Percentiles rank a stretch among this genome's conserved stretches.
These are phyloP conservation scores for Aureoboletus auriporus DNA, from an alignment of 768 basidiomycete species.

Conservation along the genomic window DNA sequence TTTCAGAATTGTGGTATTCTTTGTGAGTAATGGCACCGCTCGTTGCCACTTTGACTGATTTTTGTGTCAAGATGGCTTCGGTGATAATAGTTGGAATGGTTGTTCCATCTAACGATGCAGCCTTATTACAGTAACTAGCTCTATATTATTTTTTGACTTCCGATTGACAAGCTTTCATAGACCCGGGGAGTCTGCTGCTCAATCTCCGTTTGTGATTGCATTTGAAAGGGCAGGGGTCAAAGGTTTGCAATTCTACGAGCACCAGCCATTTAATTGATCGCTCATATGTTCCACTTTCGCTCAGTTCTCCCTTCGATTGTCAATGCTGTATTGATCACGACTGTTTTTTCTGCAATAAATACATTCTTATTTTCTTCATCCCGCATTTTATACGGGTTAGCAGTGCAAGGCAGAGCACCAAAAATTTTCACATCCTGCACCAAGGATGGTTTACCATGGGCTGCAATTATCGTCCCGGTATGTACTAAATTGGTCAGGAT, in stretches of 20 bases:
- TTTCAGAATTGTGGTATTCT: conserved; percentile 58
- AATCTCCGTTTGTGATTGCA: conserved; percentile 85
- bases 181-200: conserved; percentile 42
- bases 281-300: neutral
- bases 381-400: conserved; percentile 42
- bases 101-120: conserved; percentile 61
- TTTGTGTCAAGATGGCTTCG: conserved; percentile 11
- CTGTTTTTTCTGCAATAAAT: conserved; percentile 70
- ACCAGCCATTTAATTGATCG: conserved; percentile 7
- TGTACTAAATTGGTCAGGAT: conserved; percentile 2
- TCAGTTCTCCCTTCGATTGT: conserved; percentile 61
- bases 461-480: conserved; percentile 30
- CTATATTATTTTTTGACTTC: neutral
- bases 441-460: conserved; percentile 47
- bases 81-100: conserved; percentile 68
- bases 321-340: conserved; percentile 69
- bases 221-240: conserved; percentile 69
- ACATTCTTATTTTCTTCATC: conserved; percentile 37
- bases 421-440: conserved; percentile 45
- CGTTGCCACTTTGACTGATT: neutral
- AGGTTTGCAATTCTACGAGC: conserved; percentile 29
- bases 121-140: conserved; percentile 39
- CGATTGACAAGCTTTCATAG: conserved; percentile 1
- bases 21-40: conserved; percentile 2
- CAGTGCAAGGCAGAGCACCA: conserved; percentile 49